phyloP scores from a whole-genome alignment of 495 filamentous ascomycete species.

The Neurospora sp. region DNA sequence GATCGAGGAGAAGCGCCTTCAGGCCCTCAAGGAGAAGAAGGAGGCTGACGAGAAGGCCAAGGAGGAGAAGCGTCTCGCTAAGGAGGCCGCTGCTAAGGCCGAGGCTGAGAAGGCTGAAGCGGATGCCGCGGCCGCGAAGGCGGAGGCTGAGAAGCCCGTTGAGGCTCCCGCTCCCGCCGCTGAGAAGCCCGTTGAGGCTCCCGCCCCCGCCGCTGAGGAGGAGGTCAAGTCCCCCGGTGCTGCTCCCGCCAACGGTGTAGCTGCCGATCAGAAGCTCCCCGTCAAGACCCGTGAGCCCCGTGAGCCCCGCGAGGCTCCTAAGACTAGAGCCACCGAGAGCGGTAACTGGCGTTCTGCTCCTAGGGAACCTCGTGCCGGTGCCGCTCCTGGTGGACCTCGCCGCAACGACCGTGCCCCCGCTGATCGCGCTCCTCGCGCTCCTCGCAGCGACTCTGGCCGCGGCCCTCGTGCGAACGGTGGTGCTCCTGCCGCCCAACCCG shows the following conservation, averaged over 20 bases:
- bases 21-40: constrained; percentile 66
- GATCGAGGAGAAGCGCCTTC: constrained; percentile 75
- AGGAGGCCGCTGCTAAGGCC: constrained; percentile 53
- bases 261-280: constrained; percentile 25
- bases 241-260: constrained; percentile 12
- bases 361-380: constrained; percentile 29
- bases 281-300: constrained; percentile 11
- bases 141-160: constrained; percentile 14
- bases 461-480: constrained; percentile 36
- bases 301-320: constrained; percentile 12
- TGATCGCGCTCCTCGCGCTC: constrained; percentile 33
- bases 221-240: constrained; percentile 13
- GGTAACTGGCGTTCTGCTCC: constrained; percentile 42
- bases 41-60: constrained; percentile 81
- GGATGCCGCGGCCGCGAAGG: constrained; percentile 12
- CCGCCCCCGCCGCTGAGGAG: constrained; percentile 12
- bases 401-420: constrained; percentile 34
- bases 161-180: constrained; percentile 17
- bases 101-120: constrained; percentile 35
- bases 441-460: constrained; percentile 30
- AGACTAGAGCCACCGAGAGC: constrained; percentile 36
- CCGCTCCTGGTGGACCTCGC: constrained; percentile 22
- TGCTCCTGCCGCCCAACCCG: constrained; percentile 17
- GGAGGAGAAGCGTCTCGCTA: constrained; percentile 56
- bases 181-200: constrained; percentile 20